These are phyloP conservation scores for Physcomitrium patens DNA, from an alignment of 225 moss, liverwort and hornwort species.

Conservation along the genomic window DNA sequence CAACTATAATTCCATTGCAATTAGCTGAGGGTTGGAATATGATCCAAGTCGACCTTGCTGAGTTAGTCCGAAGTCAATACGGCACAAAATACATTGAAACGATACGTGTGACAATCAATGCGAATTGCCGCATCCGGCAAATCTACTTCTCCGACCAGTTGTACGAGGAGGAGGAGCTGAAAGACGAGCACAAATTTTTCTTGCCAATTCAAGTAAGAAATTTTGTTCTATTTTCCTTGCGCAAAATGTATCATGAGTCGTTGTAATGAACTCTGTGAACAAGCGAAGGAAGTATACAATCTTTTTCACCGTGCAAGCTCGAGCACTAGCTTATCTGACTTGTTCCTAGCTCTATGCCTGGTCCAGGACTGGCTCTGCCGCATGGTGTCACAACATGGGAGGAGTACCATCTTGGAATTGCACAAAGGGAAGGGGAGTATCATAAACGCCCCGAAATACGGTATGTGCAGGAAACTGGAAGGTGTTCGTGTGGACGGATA, in stretches of 20 bases:
- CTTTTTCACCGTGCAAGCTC: rapidly evolving
- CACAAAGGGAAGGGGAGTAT: slow-evolving; percentile 24
- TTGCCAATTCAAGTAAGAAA: slow-evolving; percentile 34
- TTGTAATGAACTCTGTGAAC: not conserved
- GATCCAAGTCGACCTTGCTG: slow-evolving; percentile 33
- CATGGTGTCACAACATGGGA: slow-evolving; percentile 30
- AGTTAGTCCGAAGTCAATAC: not conserved
- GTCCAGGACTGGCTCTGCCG: not conserved
- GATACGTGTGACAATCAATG: slow-evolving; percentile 14
- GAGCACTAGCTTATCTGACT: not conserved
- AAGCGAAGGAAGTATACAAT: not conserved
- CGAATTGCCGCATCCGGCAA: slow-evolving; percentile 27
- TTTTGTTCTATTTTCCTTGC: too few relatives aligned
- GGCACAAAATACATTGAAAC: slow-evolving; percentile 15
- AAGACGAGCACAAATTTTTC: slow-evolving; percentile 16
- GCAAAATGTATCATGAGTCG: too few relatives aligned
- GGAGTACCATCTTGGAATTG: slow-evolving; percentile 27
- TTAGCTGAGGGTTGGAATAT: slow-evolving; percentile 43
- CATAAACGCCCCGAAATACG: slow-evolving; percentile 31
- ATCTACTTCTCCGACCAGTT: slow-evolving; percentile 27
- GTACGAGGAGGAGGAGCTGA: slow-evolving; percentile 20
- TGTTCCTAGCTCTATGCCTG: rapidly evolving
- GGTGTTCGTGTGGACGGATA: slow-evolving; percentile 42
- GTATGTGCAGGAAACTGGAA: slow-evolving; percentile 50
- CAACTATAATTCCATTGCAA: not conserved